Percentiles rank a stretch among this genome's conserved stretches.
These are phyloP conservation scores for Graphilbum ipis-grandicollis DNA, from an alignment of 2,329 filamentous ascomycete genomes.

Conservation along the genomic window DNA sequence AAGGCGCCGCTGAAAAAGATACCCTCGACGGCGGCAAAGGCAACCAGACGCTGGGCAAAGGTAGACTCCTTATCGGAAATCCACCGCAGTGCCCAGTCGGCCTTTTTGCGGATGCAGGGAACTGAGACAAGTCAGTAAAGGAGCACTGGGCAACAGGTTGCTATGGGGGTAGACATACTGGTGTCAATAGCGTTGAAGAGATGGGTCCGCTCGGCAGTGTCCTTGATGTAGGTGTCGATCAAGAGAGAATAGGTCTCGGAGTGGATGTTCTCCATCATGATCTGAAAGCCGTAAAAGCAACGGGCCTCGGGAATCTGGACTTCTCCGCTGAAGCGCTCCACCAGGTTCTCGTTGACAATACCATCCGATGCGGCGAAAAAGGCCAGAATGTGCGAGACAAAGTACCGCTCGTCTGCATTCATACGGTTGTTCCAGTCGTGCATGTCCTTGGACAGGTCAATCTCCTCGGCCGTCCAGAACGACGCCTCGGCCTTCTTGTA, in stretches of 20 bases:
- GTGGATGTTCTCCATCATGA: conserved; percentile 99
- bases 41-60: conserved; percentile 87
- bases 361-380: conserved; percentile 98
- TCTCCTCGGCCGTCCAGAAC: conserved; percentile 99
- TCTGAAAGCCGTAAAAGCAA: conserved; percentile 99
- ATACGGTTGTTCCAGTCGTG: conserved; percentile 98
- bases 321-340: conserved; percentile 93
- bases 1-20: conserved; percentile 99
- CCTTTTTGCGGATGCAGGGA: conserved; percentile 95
- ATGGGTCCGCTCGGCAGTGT: conserved; percentile 81
- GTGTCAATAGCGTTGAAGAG: conserved; percentile 98
- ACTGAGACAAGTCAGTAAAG: conserved; percentile 30
- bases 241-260: conserved; percentile 98
- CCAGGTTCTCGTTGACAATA: conserved; percentile 98
- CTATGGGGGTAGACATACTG: conserved; percentile 38
- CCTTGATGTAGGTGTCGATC: conserved; percentile 99
- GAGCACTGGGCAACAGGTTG: too few relatives aligned
- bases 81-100: conserved; percentile 93
- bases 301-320: conserved; percentile 95
- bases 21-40: conserved; percentile 94
- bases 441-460: conserved; percentile 95
- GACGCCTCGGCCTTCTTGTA: conserved; percentile 99
- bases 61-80: conserved; percentile 86
- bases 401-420: conserved; percentile 94
- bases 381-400: conserved; percentile 93